Conservation (phyloP, 805 yeast species). For the Saccharomycopsis selenospora region DNA sequence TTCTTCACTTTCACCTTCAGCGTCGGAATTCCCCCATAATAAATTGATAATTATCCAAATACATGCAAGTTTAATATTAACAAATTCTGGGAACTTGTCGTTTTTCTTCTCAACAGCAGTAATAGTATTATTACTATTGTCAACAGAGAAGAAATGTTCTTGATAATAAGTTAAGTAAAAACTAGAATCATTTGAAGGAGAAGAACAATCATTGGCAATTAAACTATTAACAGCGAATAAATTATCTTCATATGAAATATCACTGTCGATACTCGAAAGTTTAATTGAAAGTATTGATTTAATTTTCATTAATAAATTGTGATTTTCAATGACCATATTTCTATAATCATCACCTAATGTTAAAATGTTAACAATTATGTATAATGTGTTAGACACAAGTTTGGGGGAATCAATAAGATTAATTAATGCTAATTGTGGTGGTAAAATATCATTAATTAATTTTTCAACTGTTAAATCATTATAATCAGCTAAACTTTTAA, state of each 20-base stretch:
- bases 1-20: background rate
- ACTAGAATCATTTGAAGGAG: background rate
- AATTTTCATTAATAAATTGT: background rate
- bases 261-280: background rate
- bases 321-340: slow-evolving; percentile 1
- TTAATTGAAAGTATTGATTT: slow-evolving; percentile 6
- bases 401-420: slow-evolving; percentile 7
- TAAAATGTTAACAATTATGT: slow-evolving; percentile 10
- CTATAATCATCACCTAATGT: slow-evolving; percentile 8
- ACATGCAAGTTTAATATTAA: slow-evolving; percentile 12
- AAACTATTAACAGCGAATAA: background rate
- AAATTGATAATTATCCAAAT: slow-evolving; percentile 15
- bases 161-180: background rate
- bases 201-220: background rate
- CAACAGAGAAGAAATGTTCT: background rate
- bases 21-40: slow-evolving; percentile 10
- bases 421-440: slow-evolving; percentile 2
- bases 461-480: background rate
- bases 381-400: slow-evolving; percentile 11
- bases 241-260: background rate
- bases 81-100: background rate
- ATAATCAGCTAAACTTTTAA: background rate
- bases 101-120: too few species aligned
- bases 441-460: background rate
- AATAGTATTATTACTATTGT: background rate